Evolutionary conservation across 225 moss, liverwort and hornwort species (phyloP), one percentile per base, ranked within the genome.

Genomic region (Marchantia polymorpha): DNA sequence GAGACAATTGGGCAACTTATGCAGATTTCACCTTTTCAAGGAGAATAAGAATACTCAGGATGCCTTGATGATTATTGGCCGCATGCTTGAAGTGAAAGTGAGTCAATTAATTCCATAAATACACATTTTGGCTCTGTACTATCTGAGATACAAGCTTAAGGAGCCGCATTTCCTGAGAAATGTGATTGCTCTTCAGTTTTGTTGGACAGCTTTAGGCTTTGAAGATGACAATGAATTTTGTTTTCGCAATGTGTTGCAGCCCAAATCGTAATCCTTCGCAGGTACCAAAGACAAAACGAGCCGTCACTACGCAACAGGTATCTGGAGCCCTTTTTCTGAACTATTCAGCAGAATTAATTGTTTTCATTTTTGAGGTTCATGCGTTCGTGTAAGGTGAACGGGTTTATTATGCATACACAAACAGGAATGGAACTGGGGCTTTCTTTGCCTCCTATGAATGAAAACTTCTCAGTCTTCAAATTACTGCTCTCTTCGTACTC

Each of bases 11-110:
- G 54, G 58, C 59, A 76, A 31, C 60, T 76, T 48, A 52, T 77
- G 80, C 78, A 97, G 94, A 78, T 99, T 99, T 48, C 86, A 84
- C 79, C 91, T 99, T 52, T 99, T 86, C 63, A 99, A 99, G 82
- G 99, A 99, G 83, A 99, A 99, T 75, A 99, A 99, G 84, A 94
- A 95, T 85, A 99, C 95, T 19, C 93, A 93, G 81, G 99, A 99
- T 92, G 88, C 99, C 51, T 78, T 99, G 79, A 87, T 90, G 75
- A 91, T 99, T 39, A 90, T 99, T 47, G 88, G 93, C 84, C 84
- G 95, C 71, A 95, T 95, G 95, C 93, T 99, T 46, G 91, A 90
- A 76, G 83, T 91, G 65, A 91, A 91, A 87, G 97, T 97, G 81
- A 75, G 82, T 80, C 27, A 66, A 10, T 26, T 2, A 12, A 2